A percentile compares a stretch with the other conserved stretches of the same genome.
Evolutionary conservation across 768 basidiomycete genomes (phyloP).

Genomic region (Phaffia australis): DNA sequence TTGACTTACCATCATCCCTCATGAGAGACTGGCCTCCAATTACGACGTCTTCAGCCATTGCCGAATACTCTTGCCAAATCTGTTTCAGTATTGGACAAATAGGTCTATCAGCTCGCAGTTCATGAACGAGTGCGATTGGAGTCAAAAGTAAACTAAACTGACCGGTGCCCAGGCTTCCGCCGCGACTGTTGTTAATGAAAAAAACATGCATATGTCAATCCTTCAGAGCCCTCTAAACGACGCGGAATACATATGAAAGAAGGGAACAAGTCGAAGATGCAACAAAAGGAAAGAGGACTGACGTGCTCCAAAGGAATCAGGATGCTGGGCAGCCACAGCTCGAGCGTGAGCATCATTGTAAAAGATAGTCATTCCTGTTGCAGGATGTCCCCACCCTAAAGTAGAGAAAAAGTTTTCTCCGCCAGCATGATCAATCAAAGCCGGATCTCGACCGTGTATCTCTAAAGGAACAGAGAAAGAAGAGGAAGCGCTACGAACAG

Average conservation of each 20-base stretch:
- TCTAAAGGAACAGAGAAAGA: not conserved
- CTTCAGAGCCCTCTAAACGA: too few relatives aligned
- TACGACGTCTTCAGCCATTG: constrained; percentile 9
- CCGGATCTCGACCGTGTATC: not conserved
- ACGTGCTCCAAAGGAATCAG: constrained; percentile 11
- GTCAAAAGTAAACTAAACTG: too few relatives aligned
- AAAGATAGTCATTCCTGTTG: not conserved
- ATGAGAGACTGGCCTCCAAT: constrained; percentile 9
- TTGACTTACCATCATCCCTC: constrained; percentile 11
- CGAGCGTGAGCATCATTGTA: constrained; percentile 15
- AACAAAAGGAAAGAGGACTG: too few relatives aligned
- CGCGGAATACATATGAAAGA: too few relatives aligned
- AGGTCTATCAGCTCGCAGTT: not conserved
- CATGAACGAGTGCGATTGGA: not conserved
- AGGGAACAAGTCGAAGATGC: too few relatives aligned
- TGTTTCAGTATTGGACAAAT: not conserved
- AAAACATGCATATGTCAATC: too few relatives aligned
- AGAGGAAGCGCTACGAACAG: constrained; percentile 4
- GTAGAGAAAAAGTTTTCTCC: not conserved
- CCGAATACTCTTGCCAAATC: constrained; percentile 10
- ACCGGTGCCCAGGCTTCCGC: too few relatives aligned
- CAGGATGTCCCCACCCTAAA: constrained; percentile 12
- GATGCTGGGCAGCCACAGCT: constrained; percentile 10
- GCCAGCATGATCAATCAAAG: not conserved
- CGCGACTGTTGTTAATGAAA: too few relatives aligned